A percentile compares a stretch with the other conserved stretches of the same genome.
phyloP scores from a whole-genome alignment of 495 filamentous ascomycete genomes.

The Clohesyomyces aquaticus region DNA sequence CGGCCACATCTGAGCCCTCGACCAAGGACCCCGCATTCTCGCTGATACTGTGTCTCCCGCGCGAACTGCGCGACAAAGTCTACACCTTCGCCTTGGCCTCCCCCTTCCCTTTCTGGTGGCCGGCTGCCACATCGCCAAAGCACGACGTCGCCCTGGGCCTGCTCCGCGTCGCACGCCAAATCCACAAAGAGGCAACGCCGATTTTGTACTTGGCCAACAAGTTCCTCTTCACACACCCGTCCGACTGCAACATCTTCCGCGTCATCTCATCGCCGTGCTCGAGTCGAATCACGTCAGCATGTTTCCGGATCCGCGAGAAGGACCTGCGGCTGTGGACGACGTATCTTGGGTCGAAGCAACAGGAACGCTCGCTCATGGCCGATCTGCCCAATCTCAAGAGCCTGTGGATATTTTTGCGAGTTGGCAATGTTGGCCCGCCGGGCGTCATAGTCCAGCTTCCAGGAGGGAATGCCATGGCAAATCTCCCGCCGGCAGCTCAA shows the following conservation, averaged over 20 bases:
- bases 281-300: slow-evolving; percentile 34
- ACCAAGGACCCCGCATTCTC: slow-evolving; percentile 27
- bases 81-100: slow-evolving; percentile 45
- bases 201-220: slow-evolving; percentile 47
- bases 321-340: slow-evolving; percentile 48
- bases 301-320: slow-evolving; percentile 42
- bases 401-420: slow-evolving; percentile 43
- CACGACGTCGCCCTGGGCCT: slow-evolving; percentile 42
- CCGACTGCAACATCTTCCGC: slow-evolving; percentile 49
- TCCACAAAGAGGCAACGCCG: slow-evolving; percentile 48
- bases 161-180: slow-evolving; percentile 43
- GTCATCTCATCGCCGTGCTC: slow-evolving; percentile 39
- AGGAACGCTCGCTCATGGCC: slow-evolving; percentile 38
- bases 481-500: neutral
- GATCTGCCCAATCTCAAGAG: slow-evolving; percentile 45
- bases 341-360: slow-evolving; percentile 41
- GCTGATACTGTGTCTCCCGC: slow-evolving; percentile 45
- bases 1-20: slow-evolving; percentile 1
- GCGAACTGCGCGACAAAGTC: slow-evolving; percentile 47
- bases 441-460: slow-evolving; percentile 15
- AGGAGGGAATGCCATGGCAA: neutral
- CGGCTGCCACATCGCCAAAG: slow-evolving; percentile 4
- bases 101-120: slow-evolving; percentile 40
- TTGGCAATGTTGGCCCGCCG: slow-evolving; percentile 14
- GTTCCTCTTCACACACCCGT: slow-evolving; percentile 45